phyloP scores from a whole-genome alignment of 2,329 filamentous ascomycete genomes.

The Colletotrichum musicola region DNA sequence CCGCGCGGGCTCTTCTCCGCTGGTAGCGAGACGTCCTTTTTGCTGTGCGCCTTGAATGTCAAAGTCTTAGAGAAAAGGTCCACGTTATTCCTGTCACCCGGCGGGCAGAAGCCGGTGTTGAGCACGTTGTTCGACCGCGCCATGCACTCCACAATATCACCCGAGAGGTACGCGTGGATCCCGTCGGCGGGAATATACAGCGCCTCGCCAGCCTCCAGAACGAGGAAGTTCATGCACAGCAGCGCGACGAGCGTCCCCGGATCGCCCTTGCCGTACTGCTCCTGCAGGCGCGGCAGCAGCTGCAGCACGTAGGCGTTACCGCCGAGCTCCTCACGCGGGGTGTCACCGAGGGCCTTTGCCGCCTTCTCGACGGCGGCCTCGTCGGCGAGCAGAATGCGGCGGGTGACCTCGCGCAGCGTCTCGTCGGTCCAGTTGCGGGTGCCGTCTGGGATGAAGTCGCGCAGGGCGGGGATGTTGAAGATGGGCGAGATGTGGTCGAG shows the following conservation, averaged over 20 bases:
- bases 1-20: constrained; percentile 53
- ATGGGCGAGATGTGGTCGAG: constrained; percentile 69
- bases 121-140: constrained; percentile 81
- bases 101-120: constrained; percentile 80
- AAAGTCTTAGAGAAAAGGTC: constrained; percentile 74
- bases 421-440: constrained; percentile 66
- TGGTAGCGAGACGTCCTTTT: constrained; percentile 67
- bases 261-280: constrained; percentile 74
- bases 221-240: constrained; percentile 80
- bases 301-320: constrained; percentile 69
- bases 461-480: constrained; percentile 67
- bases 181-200: constrained; percentile 80
- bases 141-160: constrained; percentile 85
- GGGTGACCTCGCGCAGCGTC: constrained; percentile 67
- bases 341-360: constrained; percentile 62
- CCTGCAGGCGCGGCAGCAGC: constrained; percentile 73
- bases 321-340: constrained; percentile 62
- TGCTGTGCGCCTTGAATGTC: constrained; percentile 72
- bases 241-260: constrained; percentile 77
- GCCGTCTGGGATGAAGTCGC: constrained; percentile 62
- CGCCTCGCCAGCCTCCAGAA: constrained; percentile 73
- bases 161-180: constrained; percentile 79
- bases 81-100: constrained; percentile 71
- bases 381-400: constrained; percentile 66
- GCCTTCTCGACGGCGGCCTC: constrained; percentile 65